Evolutionary conservation across 768 basidiomycete genomes (phyloP), one percentile per base, ranked within the genome.

Genomic region (Pisolithus albus): DNA sequence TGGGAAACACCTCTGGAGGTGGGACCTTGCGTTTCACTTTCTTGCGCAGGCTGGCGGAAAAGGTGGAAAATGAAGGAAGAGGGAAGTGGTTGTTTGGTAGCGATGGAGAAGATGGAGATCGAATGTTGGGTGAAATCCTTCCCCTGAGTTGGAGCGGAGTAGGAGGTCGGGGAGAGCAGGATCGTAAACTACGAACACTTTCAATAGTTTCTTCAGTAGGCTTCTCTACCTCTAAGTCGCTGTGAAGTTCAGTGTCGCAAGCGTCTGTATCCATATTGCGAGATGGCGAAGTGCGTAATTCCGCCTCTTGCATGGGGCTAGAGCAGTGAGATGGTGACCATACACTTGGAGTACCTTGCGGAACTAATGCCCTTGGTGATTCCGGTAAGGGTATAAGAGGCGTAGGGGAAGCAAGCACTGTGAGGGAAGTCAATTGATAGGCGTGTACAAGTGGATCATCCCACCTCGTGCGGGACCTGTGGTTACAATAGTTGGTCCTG

Each of bases 11-110:
- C 44, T 59, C 56, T 7, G 81, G 76, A 7, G 70, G 72, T 44
- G 75, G 75, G 26, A 82, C 74, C 60, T 73, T 79, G 40, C 79
- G 75, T 30, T 65, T 63, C 5, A 74, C 62, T 34, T 56, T 60
- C 40, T 54, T 61, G 37, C 64, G 66, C 26, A 61, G 50, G 44
- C 30, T 32, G 28, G n/a, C 7, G n/a, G 53, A 49, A 2, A 56
- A 32, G 28, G n/a, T 8, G n/a, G 53, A 49, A 2, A 56, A 32
- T 1, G 46, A 43, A 9, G 49, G 49, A 53, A 21, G 18, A 10
- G 60, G 46, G 1, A 56, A 30, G 13, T 57, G 59, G 10, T 57
- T 57, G 37, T 50, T 57, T 15, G 49, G 54, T 2, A 36, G 56
- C 28, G 48, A 56, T 2, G 61, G 52, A 8, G 58, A 58, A 11